Evolutionary conservation across 805 yeast genomes (phyloP).

Genomic region (Clavispora phyllophila): DNA sequence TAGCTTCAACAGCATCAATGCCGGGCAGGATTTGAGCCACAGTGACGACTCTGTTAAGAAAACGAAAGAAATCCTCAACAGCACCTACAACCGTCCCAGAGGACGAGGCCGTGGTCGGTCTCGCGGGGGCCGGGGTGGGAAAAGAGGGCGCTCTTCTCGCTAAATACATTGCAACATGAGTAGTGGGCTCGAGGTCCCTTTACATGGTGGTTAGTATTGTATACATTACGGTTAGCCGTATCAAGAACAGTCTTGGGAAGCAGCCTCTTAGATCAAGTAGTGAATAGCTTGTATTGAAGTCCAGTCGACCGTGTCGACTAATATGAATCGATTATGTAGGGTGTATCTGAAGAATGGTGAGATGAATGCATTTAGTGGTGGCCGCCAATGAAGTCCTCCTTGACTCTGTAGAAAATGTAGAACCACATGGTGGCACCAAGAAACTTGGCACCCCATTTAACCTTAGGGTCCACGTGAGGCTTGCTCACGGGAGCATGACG

Average conservation of each 20-base stretch:
- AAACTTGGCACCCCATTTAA: constrained; percentile 56
- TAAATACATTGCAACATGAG: too few relatives aligned
- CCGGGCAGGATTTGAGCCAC: constrained; percentile 1
- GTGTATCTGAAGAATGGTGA: background rate
- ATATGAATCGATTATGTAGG: background rate
- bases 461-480: constrained; percentile 58
- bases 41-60: background rate
- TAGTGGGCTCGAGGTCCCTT: too few relatives aligned
- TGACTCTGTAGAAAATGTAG: constrained; percentile 77
- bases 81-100: constrained; percentile 1
- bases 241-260: background rate
- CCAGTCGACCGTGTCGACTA: background rate
- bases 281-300: background rate
- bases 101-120: constrained; percentile 13
- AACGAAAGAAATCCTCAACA: constrained; percentile 1
- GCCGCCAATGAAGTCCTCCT: constrained; percentile 46
- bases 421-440: constrained; percentile 89
- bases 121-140: constrained; percentile 10
- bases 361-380: constrained; percentile 10
- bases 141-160: background rate
- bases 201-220: too few relatives aligned
- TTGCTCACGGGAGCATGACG: constrained; percentile 60
- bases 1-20: background rate
- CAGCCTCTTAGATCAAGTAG: background rate
- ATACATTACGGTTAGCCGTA: background rate